Evolutionary conservation across 495 filamentous ascomycete species (phyloP), one percentile per base, ranked within the genome.

Genomic region (Penicillium pancosmium): DNA sequence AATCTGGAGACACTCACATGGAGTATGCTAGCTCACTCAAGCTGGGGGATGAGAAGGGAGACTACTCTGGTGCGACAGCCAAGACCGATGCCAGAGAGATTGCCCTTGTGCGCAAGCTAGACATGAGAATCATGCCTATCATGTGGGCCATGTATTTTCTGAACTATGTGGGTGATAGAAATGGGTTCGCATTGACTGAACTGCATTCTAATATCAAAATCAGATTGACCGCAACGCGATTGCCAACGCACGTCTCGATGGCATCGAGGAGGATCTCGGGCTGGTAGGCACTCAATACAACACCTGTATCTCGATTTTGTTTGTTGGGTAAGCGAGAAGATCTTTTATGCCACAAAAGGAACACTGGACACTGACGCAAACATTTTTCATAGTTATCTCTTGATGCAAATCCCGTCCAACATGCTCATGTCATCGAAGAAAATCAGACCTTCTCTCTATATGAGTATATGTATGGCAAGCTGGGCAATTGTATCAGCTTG

Each of bases 321-420:
- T 84, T 61, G 80, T 83, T 12, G 80, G 79, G 25, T 79, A 74
- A 51, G 63, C 12, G 2, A 44, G 6, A 44, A 44, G 5, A 19
- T 19, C 10, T 2, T 9, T 44, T 4, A 44, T 7, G 3, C 16
- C 13, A 44, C 1, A n/a, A 12, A 0, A 44, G 41, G 41, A 16
- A 18, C n/a, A 19, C 16, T 44, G 4, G 8, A 44, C 2, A 44
- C 16, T 44, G n/a, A 44, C n/a, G 16, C 41, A 44, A 6, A 13
- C 4, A 5, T 7, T 44, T 18, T 18, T 4, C n/a, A 18, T 70
- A 73, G 73, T 2, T 82, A 82, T 62, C 57, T 82, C 9, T 61
- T 82, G 13, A 80, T 80, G 74, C 79, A 82, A 66, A 68, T 86
- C n/a, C 82, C 82, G 1, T 84, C 80, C 4, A 86, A 85, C 53